Base-by-base conservation (phyloP, 306 rosid genomes). In the Herpetospermum pedunculosum region DNA sequence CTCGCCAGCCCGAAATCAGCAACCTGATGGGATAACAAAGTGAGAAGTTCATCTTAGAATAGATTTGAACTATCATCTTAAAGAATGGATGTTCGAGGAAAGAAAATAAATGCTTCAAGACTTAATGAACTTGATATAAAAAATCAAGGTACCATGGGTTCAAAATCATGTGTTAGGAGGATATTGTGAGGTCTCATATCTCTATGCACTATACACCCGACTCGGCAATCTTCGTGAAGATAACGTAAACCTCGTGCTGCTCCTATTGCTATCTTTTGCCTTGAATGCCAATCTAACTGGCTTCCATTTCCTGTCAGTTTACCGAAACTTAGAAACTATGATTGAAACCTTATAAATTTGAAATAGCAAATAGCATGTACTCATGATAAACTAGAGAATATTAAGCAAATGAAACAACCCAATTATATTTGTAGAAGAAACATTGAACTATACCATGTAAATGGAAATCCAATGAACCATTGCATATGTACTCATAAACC, bases 181-280 rank as follows among this genome's bases (percentile, higher is more conserved):
- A 94, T 89, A 83, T 94, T 94, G 77, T 85, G 88, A 9, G 98
- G 95, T 76, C 97, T 84, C 49, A 91, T 79, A 74, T 94, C 98
- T 82, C 89, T 85, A 84, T 94, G 98, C 76, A 89, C 96, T 79
- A 89, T 88, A 50, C 92, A 87, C 59, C 98, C 98, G n/a, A 91
- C 97, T 88, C 97, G 80, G 67, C 98, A 94, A 83, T 94, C 98
- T 88, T 94, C 98, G 37, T 94, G 97, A 80, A 94, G 96, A 79
- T 91, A 94, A 57, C 97, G 86, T 76, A 94, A 81, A 54, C 98
- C 97, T 54, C 92, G 88, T 13, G 98, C 97, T 58, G 88, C 80
- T 60, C 96, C 97, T 34, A 85, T 85, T 11, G 96, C 97, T 62
- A 91, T 91, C 88, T 87, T 91, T 41, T 86, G 73, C 74, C 96